Base-by-base conservation (phyloP, 2,329 filamentous ascomycete species). In the Penicillium sp. region DNA sequence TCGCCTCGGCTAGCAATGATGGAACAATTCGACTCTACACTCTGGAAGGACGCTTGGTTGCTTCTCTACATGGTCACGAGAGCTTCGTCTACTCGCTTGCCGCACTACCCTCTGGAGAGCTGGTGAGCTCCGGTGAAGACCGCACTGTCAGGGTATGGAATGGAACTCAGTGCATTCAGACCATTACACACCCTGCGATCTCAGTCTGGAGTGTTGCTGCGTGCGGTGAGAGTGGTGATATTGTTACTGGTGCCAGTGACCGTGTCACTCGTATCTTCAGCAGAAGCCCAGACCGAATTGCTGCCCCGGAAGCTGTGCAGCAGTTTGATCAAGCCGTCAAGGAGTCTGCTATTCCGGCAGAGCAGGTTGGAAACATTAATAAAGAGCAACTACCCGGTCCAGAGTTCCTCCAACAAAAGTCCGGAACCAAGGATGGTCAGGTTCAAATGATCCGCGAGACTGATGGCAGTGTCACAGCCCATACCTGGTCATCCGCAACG, bases 171-270 rank as follows among this genome's bases (percentile, higher is more conserved):
- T 97, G 93, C 68, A 76, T 96, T 39, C 94, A 99, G 72, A 97
- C 93, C 32, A 97, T 99, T 58, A 97, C 93, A 1, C 91, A 97
- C 65, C 94, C 94, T 9, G 94, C 94, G 8, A 95, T 97, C 49
- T 97, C 93, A 0, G 92, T 99, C 4, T 99, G 94, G 94, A 81
- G 85, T 12, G 91, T 99, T 15, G 89, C 91, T n/a, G 89, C 84
- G 9, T 94, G 90, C 66, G 68, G 80, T 0, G 85, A 90, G 56
- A 95, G 84, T 41, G 93, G 94, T 18, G 95, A 99, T 64, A 93
- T 99, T 54, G 90, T 91, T n/a, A 90, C 90, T 2, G 94, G 93
- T 26, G 87, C 93, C 23, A 99, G 93, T 69, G 94, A 99, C 67
- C 86, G 89, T 49, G 77, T 93, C 37, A 86, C 91, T 7, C 86